phyloP scores from a whole-genome alignment of 495 filamentous ascomycete genomes.

The Aspergillus sclerotiicarbonarius region DNA sequence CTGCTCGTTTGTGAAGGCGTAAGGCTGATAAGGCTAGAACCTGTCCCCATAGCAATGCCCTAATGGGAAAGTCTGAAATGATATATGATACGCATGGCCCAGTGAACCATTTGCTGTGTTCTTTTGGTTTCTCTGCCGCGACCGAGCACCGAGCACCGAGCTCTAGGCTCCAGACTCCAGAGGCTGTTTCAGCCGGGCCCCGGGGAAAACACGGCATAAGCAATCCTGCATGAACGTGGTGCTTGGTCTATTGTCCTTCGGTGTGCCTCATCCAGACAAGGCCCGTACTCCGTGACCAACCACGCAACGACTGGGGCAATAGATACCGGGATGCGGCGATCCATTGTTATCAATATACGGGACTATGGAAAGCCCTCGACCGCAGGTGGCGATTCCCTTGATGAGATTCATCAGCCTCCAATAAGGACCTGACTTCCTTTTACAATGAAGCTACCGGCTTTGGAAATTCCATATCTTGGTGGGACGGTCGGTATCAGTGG shows the following conservation, averaged over 20 bases:
- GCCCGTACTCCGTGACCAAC: not conserved
- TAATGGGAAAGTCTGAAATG: no score
- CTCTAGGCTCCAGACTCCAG: no score
- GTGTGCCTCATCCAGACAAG: not conserved
- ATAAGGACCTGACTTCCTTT: not conserved
- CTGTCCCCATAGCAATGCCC: no score
- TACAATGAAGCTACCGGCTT: not conserved
- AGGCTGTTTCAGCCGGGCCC: not conserved
- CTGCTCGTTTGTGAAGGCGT: not conserved
- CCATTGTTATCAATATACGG: not conserved
- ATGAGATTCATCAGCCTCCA: not conserved
- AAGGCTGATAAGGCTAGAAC: no score
- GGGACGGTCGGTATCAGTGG: not conserved
- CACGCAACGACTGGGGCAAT: not conserved
- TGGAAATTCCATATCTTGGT: not conserved
- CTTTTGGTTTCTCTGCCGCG: not conserved
- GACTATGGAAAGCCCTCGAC: not conserved
- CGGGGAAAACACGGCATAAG: not conserved
- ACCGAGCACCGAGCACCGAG: not conserved
- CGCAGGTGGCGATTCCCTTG: not conserved
- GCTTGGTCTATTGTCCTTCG: not conserved
- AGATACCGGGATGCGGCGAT: not conserved
- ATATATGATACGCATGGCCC: no score
- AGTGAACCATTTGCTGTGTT: not conserved
- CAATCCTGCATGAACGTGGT: not conserved